These are phyloP conservation scores for Ambrosia trifida DNA, from an alignment of 129 eudicot species.

Conservation along the genomic window DNA sequence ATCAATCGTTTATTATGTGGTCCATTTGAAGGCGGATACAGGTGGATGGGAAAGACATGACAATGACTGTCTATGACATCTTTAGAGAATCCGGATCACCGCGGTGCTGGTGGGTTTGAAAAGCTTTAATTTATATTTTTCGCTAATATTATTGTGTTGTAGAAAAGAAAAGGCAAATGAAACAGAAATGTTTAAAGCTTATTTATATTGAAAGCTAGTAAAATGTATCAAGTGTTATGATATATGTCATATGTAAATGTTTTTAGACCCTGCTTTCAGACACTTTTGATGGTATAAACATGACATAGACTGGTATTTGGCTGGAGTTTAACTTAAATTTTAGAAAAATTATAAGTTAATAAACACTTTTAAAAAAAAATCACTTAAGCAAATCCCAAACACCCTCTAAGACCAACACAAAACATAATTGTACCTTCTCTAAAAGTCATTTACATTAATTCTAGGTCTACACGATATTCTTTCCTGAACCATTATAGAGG, in stretches of 20 bases:
- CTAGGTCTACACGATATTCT: too few relatives aligned
- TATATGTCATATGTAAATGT: neutral
- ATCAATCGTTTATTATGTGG: slow-evolving; percentile 60
- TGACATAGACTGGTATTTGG: neutral
- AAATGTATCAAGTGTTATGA: slow-evolving; percentile 6
- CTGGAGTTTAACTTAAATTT: too few relatives aligned
- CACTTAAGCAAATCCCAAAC: too few relatives aligned
- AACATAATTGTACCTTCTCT: too few relatives aligned
- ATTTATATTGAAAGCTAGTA: slow-evolving; percentile 14
- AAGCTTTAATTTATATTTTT: slow-evolving; percentile 18
- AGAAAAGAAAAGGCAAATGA: too few relatives aligned
- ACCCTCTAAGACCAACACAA: too few relatives aligned
- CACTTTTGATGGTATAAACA: neutral
- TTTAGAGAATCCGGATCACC: slow-evolving; percentile 31
- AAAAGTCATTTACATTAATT: too few relatives aligned
- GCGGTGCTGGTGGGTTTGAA: slow-evolving; percentile 38
- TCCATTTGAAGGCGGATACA: slow-evolving; percentile 82
- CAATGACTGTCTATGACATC: slow-evolving; percentile 65
- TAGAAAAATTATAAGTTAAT: too few relatives aligned
- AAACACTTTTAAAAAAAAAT: too few relatives aligned
- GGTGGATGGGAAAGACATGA: slow-evolving; percentile 95
- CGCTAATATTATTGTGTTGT: slow-evolving; percentile 14
- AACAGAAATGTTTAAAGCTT: neutral
- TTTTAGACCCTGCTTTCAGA: slow-evolving; percentile 6
- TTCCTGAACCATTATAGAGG: too few relatives aligned